Evolutionary conservation across 2,329 filamentous ascomycete genomes (phyloP).

Genomic region (Tolypocladium paradoxum): DNA sequence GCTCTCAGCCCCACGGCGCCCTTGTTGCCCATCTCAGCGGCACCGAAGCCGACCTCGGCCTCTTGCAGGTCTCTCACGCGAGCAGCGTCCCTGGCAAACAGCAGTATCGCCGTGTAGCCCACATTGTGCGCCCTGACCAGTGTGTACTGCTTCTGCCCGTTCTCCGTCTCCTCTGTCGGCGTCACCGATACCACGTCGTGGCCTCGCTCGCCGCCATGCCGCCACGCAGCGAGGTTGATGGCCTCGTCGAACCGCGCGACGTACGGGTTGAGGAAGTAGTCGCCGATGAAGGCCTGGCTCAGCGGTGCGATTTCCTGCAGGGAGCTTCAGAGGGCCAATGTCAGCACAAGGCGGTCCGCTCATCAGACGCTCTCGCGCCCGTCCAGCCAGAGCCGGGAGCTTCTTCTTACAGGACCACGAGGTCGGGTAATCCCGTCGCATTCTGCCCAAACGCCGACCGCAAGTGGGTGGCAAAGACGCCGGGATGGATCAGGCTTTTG

Average conservation of each 20-base stretch:
- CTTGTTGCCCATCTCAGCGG: constrained; percentile 90
- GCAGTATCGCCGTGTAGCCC: constrained; percentile 81
- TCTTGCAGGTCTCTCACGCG: constrained; percentile 57
- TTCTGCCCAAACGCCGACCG: constrained; percentile 45
- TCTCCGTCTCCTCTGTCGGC: constrained; percentile 5
- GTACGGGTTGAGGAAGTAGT: constrained; percentile 67
- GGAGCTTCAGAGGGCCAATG: constrained; percentile 37
- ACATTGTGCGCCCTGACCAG: constrained; percentile 63
- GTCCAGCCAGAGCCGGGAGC: not conserved
- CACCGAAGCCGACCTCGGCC: constrained; percentile 75
- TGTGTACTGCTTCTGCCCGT: constrained; percentile 44
- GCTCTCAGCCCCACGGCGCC: constrained; percentile 75
- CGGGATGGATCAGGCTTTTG: constrained; percentile 56
- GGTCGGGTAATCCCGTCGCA: constrained; percentile 35
- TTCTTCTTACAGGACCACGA: constrained; percentile 46
- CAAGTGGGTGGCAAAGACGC: constrained; percentile 61
- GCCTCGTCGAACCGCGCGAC: constrained; percentile 61
- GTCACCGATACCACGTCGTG: constrained; percentile 7
- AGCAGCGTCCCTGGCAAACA: constrained; percentile 60
- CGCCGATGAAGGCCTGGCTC: constrained; percentile 73
- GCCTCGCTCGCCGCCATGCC: constrained; percentile 13
- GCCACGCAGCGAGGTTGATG: constrained; percentile 55
- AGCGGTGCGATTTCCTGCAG: constrained; percentile 88
- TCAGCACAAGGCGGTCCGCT: not conserved
- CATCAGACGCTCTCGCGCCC: not conserved